A percentile compares a stretch with the other conserved stretches of the same genome.
These are phyloP conservation scores for Kodamaea sagamina DNA, from an alignment of 805 yeast genomes.

Conservation along the genomic window DNA sequence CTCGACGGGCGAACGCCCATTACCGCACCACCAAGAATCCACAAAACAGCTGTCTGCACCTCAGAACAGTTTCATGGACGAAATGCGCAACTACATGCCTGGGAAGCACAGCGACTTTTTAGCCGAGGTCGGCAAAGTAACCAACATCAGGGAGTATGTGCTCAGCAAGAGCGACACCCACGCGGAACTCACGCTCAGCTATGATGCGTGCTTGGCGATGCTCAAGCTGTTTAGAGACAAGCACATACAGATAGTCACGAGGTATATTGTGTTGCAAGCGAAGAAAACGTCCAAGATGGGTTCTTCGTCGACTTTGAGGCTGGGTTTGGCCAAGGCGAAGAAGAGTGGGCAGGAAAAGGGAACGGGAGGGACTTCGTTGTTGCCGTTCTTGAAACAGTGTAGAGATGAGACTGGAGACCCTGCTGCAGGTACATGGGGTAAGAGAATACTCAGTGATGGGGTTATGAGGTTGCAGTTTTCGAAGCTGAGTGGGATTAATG, in stretches of 20 bases:
- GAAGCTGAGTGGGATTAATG: constrained; percentile 42
- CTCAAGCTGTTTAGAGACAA: constrained; percentile 85
- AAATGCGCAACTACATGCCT: constrained; percentile 92
- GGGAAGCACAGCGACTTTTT: constrained; percentile 78
- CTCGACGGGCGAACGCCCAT: constrained; percentile 65
- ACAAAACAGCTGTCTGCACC: neutral
- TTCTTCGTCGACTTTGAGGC: constrained; percentile 59
- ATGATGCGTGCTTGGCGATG: constrained; percentile 89
- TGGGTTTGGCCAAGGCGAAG: constrained; percentile 61
- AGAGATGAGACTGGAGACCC: constrained; percentile 94
- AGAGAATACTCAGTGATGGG: constrained; percentile 62
- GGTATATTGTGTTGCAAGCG: constrained; percentile 83
- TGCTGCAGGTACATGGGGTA: constrained; percentile 93
- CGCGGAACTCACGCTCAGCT: constrained; percentile 66
- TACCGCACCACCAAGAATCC: constrained; percentile 20
- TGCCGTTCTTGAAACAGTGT: constrained; percentile 92
- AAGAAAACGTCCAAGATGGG: constrained; percentile 55
- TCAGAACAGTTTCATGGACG: constrained; percentile 55
- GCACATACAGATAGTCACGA: constrained; percentile 88
- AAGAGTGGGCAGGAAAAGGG: constrained; percentile 61
- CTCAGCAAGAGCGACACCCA: constrained; percentile 34
- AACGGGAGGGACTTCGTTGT: constrained; percentile 90
- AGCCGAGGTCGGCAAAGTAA: constrained; percentile 54
- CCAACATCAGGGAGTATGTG: constrained; percentile 69
- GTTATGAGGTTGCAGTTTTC: constrained; percentile 45